A percentile compares a stretch with the other conserved stretches of the same genome.
Evolutionary conservation across 345 rosid species (phyloP).

Genomic region (Salix arbutifolia): DNA sequence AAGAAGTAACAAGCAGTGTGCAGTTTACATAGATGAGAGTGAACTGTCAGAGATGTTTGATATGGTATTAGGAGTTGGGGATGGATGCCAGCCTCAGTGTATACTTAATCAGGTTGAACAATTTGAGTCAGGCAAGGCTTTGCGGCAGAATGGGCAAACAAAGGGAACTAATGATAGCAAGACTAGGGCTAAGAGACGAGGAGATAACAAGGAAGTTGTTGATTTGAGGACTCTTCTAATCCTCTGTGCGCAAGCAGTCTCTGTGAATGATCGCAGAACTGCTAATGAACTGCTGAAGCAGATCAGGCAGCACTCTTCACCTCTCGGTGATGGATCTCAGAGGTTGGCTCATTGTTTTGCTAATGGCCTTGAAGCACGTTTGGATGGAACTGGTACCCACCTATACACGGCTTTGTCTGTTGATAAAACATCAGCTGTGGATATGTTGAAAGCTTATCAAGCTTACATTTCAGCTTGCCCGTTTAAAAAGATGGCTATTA

Average conservation of each 20-base stretch:
- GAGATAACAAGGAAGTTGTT: constrained; percentile 57
- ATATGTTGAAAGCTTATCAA: constrained; percentile 31
- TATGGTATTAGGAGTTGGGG: constrained; percentile 40
- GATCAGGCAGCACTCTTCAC: constrained; percentile 82
- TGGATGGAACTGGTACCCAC: constrained; percentile 36
- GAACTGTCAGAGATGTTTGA: constrained; percentile 72
- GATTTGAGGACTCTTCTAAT: constrained; percentile 77
- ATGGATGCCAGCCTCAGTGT: background rate
- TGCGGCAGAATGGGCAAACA: constrained; percentile 33
- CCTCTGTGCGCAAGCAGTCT: constrained; percentile 83
- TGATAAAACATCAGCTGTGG: constrained; percentile 14
- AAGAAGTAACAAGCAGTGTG: constrained; percentile 62
- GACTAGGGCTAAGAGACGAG: constrained; percentile 48
- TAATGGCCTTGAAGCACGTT: constrained; percentile 74
- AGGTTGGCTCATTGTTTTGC: constrained; percentile 86
- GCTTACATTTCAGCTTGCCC: constrained; percentile 28
- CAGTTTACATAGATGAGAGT: constrained; percentile 42
- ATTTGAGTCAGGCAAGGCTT: constrained; percentile 9
- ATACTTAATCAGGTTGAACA: background rate
- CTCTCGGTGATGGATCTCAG: constrained; percentile 87
- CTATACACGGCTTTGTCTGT: constrained; percentile 15
- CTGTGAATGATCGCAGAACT: constrained; percentile 59
- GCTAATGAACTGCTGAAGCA: constrained; percentile 66
- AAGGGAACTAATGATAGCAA: constrained; percentile 45
- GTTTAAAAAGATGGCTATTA: constrained; percentile 20